These are phyloP conservation scores for Yarrowia osloensis DNA, from an alignment of 805 yeast species.

Conservation along the genomic window DNA sequence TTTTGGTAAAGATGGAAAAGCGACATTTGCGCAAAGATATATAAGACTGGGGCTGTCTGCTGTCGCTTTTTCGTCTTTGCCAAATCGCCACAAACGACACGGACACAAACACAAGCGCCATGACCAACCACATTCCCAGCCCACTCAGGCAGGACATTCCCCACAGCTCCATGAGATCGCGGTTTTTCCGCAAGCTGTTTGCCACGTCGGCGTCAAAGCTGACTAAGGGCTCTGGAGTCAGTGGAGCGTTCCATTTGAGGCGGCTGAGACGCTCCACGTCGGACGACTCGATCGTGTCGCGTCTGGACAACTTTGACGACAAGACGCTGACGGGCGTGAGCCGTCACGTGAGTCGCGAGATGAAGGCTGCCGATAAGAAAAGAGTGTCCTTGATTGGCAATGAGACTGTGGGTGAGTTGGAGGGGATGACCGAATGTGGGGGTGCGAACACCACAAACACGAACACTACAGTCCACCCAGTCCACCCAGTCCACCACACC, in stretches of 20 bases:
- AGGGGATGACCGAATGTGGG: neutral
- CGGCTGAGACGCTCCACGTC: neutral
- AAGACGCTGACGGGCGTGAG: neutral
- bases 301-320: neutral
- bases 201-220: neutral
- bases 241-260: neutral
- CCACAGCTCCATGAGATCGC: neutral
- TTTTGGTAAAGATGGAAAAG: neutral
- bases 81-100: neutral
- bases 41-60: neutral
- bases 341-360: neutral
- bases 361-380: neutral
- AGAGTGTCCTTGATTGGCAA: neutral
- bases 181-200: neutral
- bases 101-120: no score
- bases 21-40: neutral
- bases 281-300: neutral
- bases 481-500: no score
- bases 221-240: neutral
- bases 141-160: neutral
- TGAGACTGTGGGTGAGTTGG: neutral
- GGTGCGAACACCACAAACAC: no score
- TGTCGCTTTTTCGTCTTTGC: neutral
- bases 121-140: neutral
- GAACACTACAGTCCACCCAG: no score